Conservation (phyloP, 2,329 filamentous ascomycete species). For the Talaromyces rugulosus region DNA sequence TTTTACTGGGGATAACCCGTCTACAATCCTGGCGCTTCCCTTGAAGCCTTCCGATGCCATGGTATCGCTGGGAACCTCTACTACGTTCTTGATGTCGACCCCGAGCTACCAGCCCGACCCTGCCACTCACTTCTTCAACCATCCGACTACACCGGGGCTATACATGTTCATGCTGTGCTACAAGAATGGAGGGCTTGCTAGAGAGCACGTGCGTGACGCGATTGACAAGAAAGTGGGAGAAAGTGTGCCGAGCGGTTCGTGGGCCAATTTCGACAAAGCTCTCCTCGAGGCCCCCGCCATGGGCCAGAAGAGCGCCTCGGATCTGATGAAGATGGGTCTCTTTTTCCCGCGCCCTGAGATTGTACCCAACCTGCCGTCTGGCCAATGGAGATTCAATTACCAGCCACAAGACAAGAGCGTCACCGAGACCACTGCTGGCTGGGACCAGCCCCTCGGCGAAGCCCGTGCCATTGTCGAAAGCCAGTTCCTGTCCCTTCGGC, state of each 20-base stretch:
- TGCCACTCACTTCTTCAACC: slow-evolving; percentile 96
- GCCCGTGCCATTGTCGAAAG: slow-evolving; percentile 86
- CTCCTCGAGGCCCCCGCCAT: slow-evolving; percentile 67
- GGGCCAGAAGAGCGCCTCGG: slow-evolving; percentile 51
- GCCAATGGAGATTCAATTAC: slow-evolving; percentile 79
- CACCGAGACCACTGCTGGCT: slow-evolving; percentile 50
- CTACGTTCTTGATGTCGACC: slow-evolving; percentile 96
- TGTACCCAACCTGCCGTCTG: slow-evolving; percentile 81
- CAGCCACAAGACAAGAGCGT: slow-evolving; percentile 44
- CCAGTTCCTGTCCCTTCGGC: slow-evolving; percentile 86
- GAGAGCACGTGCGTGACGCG: slow-evolving; percentile 81
- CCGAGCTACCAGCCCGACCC: slow-evolving; percentile 85
- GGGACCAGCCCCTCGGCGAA: slow-evolving; percentile 63
- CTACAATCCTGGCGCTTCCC: slow-evolving; percentile 87
- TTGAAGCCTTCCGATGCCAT: slow-evolving; percentile 86
- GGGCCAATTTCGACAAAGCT: slow-evolving; percentile 75
- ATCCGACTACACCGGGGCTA: slow-evolving; percentile 81
- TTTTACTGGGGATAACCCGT: slow-evolving; percentile 94
- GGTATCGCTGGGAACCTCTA: slow-evolving; percentile 89
- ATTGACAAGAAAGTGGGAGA: slow-evolving; percentile 55
- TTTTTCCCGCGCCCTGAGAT: slow-evolving; percentile 96
- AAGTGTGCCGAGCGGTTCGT: slow-evolving; percentile 51
- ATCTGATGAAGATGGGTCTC: slow-evolving; percentile 78
- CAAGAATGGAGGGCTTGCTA: slow-evolving; percentile 92
- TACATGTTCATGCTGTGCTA: slow-evolving; percentile 99